phyloP scores from a whole-genome alignment of 257 asterid species.

The Agastache rugosa region DNA sequence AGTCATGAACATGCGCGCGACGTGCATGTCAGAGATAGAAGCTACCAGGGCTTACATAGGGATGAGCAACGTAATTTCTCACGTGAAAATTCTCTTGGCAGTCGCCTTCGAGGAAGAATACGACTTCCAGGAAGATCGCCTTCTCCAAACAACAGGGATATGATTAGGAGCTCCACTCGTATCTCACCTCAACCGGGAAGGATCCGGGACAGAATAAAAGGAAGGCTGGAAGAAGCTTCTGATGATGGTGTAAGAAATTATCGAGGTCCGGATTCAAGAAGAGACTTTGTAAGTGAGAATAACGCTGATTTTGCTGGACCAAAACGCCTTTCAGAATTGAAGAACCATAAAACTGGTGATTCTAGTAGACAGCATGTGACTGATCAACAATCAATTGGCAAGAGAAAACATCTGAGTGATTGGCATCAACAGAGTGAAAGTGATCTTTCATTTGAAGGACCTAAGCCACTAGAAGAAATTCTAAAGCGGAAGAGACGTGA shows the following conservation, averaged over 20 bases:
- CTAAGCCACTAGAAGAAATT: slow-evolving; percentile 88
- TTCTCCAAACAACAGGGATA: slow-evolving; percentile 56
- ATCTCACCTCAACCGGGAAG: slow-evolving; percentile 57
- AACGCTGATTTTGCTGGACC: slow-evolving; percentile 64
- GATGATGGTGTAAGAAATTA: slow-evolving; percentile 48
- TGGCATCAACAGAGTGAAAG: slow-evolving; percentile 49
- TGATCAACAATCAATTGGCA: slow-evolving; percentile 63
- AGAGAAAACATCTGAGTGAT: slow-evolving; percentile 64
- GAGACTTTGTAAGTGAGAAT: slow-evolving; percentile 49
- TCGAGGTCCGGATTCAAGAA: slow-evolving; percentile 52
- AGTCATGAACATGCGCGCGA: slow-evolving; percentile 63
- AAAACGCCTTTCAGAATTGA: slow-evolving; percentile 78
- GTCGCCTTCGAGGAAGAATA: slow-evolving; percentile 84
- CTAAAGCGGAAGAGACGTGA: slow-evolving; percentile 79
- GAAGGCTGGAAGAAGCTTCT: slow-evolving; percentile 58
- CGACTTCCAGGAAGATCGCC: slow-evolving; percentile 61
- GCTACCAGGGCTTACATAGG: slow-evolving; percentile 49
- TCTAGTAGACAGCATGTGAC: slow-evolving; percentile 41
- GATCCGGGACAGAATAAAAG: slow-evolving; percentile 64
- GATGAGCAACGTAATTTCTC: slow-evolving; percentile 44
- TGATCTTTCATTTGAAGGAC: slow-evolving; percentile 79
- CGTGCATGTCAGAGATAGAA: slow-evolving; percentile 48
- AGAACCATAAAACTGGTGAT: slow-evolving; percentile 55
- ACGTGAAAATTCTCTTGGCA: slow-evolving; percentile 58
- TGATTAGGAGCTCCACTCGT: slow-evolving; percentile 49